Base-by-base conservation (phyloP, 345 rosid species). In the Acer yangbiense region DNA sequence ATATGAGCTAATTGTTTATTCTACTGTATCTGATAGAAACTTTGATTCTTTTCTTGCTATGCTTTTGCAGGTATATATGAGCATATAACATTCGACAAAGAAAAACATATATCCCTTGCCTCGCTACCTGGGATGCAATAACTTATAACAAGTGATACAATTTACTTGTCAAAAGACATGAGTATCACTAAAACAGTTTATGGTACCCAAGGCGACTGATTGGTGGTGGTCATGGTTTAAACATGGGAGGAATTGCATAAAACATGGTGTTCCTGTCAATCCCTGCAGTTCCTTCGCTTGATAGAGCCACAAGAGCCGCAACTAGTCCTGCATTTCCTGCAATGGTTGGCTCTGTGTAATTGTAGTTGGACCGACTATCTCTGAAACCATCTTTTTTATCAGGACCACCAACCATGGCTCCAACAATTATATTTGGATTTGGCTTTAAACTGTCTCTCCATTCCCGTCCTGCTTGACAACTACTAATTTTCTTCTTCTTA, bases 351-450 rank as follows among this genome's bases (percentile, higher is more conserved):
- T 94, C 98, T 2, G 98, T 94, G 85, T 96, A 96, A 86, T 96
- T 96, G 87, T 92, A 92, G 89, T 96, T 91, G 4, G 85, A 85
- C 17, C 98, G 97, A 68, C 92, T 91, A 46, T 94, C 99, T 10
- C 67, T 94, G 85, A 92, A 94, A 48, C 93, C 95, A 7, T 94
- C 99, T 0, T 69, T 93, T 83, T 82, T 88, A 82, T 94, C 99
- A 25, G 99, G 99, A 54, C 99, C 98, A 58, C 98, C 98, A 84
- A 96, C 98, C 99, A 96, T 94, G 67, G 99, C 99, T 80, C 98
- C 99, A 43, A 89, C 89, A 17, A 94, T 18, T 0, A 86, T 88
- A 79, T 96, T 94, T 1, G 98, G 98, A 86, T 94, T 90, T 65
- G 98, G 93, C 77, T 89, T 94, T 60, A 82, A 76, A 61, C 81